Percentiles rank a stretch among this genome's conserved stretches.
Evolutionary conservation across 2,329 filamentous ascomycete species (phyloP).

Genomic region (Penicillium sp.): DNA sequence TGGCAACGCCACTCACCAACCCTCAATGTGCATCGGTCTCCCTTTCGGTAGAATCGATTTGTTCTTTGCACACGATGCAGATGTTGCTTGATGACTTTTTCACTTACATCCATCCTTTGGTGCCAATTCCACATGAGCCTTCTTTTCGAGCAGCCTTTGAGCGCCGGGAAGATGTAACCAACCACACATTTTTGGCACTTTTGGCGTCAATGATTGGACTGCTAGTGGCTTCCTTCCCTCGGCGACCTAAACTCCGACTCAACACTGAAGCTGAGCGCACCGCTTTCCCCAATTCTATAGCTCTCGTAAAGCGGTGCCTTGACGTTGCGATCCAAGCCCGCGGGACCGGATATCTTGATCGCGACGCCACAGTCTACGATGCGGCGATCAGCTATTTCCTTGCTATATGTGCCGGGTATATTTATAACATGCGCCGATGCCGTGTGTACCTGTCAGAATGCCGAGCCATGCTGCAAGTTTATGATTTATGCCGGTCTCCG

Average conservation of each 20-base stretch:
- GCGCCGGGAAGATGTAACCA: slow-evolving; percentile 36
- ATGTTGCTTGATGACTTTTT: slow-evolving; percentile 42
- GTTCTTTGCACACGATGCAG: slow-evolving; percentile 34
- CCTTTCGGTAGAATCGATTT: slow-evolving; percentile 44
- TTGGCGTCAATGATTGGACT: slow-evolving; percentile 40
- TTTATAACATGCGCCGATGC: slow-evolving; percentile 33
- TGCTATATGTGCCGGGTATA: slow-evolving; percentile 35
- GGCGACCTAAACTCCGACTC: slow-evolving; percentile 37
- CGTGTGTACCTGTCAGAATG: slow-evolving; percentile 40
- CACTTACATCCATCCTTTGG: slow-evolving; percentile 41
- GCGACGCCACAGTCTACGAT: slow-evolving; percentile 37
- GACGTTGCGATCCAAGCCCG: slow-evolving; percentile 38
- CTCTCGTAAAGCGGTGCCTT: slow-evolving; percentile 38
- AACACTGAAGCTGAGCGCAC: slow-evolving; percentile 31
- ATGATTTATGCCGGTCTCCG: slow-evolving; percentile 31
- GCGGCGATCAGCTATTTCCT: slow-evolving; percentile 40
- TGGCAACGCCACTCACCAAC: slow-evolving; percentile 10
- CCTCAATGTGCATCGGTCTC: slow-evolving; percentile 34
- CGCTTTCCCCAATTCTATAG: slow-evolving; percentile 37
- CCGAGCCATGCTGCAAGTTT: slow-evolving; percentile 35
- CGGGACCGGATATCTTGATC: slow-evolving; percentile 39
- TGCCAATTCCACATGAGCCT: slow-evolving; percentile 41
- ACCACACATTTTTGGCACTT: slow-evolving; percentile 38
- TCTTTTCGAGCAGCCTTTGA: slow-evolving; percentile 39
- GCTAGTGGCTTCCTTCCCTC: slow-evolving; percentile 39